Conservation (phyloP, 345 rosid genomes). For the Euclidium syriacum region DNA sequence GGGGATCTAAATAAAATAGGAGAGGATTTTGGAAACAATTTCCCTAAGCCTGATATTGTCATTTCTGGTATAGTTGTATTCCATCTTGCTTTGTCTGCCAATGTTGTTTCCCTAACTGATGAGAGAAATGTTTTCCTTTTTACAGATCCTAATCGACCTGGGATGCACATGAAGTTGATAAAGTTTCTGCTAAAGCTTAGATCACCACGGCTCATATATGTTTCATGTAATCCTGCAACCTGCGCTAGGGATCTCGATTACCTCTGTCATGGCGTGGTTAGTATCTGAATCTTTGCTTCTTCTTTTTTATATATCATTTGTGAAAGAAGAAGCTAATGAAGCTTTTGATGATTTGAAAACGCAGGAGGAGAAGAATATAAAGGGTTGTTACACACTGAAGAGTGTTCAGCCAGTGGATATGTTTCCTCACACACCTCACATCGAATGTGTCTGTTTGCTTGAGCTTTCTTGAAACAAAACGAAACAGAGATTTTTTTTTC, state of each 20-base stretch:
- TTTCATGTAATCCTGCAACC: constrained; percentile 92
- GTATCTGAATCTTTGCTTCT: constrained; percentile 15
- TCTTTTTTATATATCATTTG: background rate
- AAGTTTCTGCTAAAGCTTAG: constrained; percentile 72
- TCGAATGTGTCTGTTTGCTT: constrained; percentile 75
- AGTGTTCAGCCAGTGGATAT: constrained; percentile 86
- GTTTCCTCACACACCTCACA: constrained; percentile 97
- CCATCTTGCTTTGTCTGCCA: background rate
- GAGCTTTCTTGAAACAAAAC: constrained; percentile 51
- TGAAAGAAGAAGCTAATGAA: background rate
- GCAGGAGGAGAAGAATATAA: constrained; percentile 62
- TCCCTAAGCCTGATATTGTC: constrained; percentile 79
- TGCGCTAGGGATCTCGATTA: constrained; percentile 95
- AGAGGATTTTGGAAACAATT: constrained; percentile 68
- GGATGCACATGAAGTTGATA: constrained; percentile 95
- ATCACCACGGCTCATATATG: constrained; percentile 70
- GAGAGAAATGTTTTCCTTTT: constrained; percentile 1
- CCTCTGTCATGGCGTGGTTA: constrained; percentile 84
- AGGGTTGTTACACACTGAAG: constrained; percentile 67
- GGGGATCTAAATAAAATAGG: constrained; percentile 94
- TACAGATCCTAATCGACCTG: constrained; percentile 96
- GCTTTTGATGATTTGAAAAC: constrained; percentile 12
- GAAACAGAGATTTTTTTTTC: background rate
- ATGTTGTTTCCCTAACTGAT: background rate
- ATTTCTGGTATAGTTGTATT: constrained; percentile 53